phyloP scores from a whole-genome alignment of 768 basidiomycete genomes.

The Rhodotorula babjevae region DNA sequence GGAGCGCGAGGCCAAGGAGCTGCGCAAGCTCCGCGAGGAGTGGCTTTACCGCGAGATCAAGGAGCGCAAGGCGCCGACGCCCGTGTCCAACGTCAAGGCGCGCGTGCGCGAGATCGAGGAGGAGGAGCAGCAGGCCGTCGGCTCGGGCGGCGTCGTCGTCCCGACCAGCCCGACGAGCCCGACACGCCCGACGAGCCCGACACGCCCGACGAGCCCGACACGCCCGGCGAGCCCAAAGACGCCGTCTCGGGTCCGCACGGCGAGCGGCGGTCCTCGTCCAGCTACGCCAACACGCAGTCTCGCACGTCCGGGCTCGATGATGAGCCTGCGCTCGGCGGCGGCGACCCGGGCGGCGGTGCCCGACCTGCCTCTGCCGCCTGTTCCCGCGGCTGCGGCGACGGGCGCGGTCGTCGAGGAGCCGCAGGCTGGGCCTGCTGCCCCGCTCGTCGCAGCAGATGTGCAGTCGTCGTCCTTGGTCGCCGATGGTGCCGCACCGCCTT shows the following conservation, averaged over 20 bases:
- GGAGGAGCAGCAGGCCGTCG: background rate
- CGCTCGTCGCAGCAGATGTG: no score
- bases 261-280: background rate
- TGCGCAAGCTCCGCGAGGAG: slow-evolving; percentile 20
- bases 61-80: slow-evolving; percentile 10
- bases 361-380: background rate
- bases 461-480: no score
- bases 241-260: background rate
- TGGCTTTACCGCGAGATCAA: slow-evolving; percentile 1
- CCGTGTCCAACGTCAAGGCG: slow-evolving; percentile 32
- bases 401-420: no score
- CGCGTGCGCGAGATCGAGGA: slow-evolving; percentile 33
- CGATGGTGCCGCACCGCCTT: background rate
- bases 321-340: background rate
- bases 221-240: background rate
- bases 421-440: no score
- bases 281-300: background rate
- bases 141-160: background rate
- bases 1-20: slow-evolving; percentile 10
- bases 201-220: no score
- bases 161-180: background rate
- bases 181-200: no score
- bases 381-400: background rate
- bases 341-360: background rate
- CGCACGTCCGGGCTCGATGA: background rate